Conservation (phyloP, 371 early-diverging fungal species). For the Mortierella sp. region DNA sequence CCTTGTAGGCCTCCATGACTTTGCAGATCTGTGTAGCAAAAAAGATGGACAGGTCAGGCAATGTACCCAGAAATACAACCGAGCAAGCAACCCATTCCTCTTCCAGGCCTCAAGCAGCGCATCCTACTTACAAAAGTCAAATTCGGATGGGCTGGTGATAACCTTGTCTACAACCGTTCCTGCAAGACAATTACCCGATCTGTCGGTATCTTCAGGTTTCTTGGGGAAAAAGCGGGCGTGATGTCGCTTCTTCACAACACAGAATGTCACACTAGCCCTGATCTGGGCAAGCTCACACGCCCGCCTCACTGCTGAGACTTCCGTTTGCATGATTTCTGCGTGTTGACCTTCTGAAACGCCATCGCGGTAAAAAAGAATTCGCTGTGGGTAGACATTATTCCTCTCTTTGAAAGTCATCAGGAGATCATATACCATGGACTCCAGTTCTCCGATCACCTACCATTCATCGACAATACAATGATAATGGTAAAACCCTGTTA, state of each 20-base stretch:
- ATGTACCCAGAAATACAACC: neutral
- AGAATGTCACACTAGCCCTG: constrained; percentile 58
- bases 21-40: constrained; percentile 18
- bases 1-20: constrained; percentile 80
- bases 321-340: constrained; percentile 60
- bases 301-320: constrained; percentile 58
- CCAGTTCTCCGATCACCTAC: too few relatives aligned
- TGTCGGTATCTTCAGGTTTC: constrained; percentile 42
- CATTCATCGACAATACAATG: too few relatives aligned
- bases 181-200: constrained; percentile 62
- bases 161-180: constrained; percentile 71
- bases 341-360: constrained; percentile 80
- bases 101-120: constrained; percentile 49
- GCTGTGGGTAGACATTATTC: constrained; percentile 53
- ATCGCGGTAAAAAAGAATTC: constrained; percentile 79
- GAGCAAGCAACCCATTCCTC: neutral
- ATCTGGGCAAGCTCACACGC: constrained; percentile 51
- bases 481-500: too few relatives aligned
- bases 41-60: neutral
- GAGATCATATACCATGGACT: too few relatives aligned
- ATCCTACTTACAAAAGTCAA: constrained; percentile 71
- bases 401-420: constrained; percentile 49
- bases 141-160: constrained; percentile 58
- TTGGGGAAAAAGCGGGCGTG: constrained; percentile 68
- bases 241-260: constrained; percentile 82